These are phyloP conservation scores for Lepidium aucheri DNA, from an alignment of 345 rosid species.

Conservation along the genomic window DNA sequence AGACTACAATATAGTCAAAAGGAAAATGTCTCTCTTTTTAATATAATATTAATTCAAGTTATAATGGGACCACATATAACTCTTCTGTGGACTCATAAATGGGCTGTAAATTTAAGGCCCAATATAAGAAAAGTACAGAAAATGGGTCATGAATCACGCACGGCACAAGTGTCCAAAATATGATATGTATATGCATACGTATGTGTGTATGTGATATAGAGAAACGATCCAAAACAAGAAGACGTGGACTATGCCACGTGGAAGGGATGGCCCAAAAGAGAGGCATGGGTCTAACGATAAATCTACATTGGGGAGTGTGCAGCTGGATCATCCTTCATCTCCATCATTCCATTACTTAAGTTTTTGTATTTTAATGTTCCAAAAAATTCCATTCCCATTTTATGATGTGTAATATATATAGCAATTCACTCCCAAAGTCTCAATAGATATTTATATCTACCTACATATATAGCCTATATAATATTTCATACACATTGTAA, in stretches of 20 bases:
- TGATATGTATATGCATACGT: background rate
- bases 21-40: no score
- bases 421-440: background rate
- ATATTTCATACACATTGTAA: background rate
- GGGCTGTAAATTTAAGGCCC: background rate
- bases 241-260: conserved; percentile 22
- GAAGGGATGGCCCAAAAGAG: conserved; percentile 1
- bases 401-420: background rate
- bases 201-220: background rate
- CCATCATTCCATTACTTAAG: background rate
- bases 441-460: background rate
- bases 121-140: background rate
- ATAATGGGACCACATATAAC: background rate
- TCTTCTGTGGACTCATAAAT: background rate
- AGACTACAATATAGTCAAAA: no score
- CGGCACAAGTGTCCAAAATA: background rate
- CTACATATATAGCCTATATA: background rate
- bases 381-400: conserved; percentile 7
- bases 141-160: conserved; percentile 6
- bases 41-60: background rate
- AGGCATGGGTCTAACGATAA: conserved; percentile 20
- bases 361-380: background rate
- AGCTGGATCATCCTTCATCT: conserved; percentile 10
- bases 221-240: conserved; percentile 4
- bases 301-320: conserved; percentile 20